phyloP scores from a whole-genome alignment of 2,329 filamentous ascomycete species.

The Calonectria leucothoes region DNA sequence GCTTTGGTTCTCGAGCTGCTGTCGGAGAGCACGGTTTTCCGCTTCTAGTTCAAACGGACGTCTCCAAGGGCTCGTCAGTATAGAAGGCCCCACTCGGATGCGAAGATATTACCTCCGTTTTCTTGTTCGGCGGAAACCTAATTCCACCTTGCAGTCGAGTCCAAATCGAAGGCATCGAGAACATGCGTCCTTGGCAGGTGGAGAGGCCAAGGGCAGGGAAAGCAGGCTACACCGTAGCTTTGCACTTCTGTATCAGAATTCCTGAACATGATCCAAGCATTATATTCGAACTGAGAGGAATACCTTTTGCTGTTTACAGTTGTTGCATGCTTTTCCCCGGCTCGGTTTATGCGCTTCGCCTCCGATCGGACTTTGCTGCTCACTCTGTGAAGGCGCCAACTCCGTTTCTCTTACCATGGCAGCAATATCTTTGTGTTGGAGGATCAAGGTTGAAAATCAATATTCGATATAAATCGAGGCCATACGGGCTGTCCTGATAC shows the following conservation, averaged over 20 bases:
- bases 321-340: background rate
- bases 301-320: slow-evolving; percentile 4
- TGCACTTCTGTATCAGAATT: background rate
- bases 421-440: background rate
- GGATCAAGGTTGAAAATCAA: background rate
- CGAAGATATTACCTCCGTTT: background rate
- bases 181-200: background rate
- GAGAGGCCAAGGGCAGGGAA: background rate
- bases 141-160: background rate
- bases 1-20: background rate
- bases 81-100: no score
- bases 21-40: background rate
- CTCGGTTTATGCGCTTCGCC: background rate
- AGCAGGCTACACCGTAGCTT: background rate
- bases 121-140: background rate
- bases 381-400: background rate
- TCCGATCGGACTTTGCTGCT: background rate
- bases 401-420: background rate
- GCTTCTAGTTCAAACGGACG: background rate
- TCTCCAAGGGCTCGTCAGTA: background rate
- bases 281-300: background rate
- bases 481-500: background rate
- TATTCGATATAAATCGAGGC: no score
- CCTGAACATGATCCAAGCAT: background rate
- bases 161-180: background rate